A percentile compares a stretch with the other conserved stretches of the same genome.
Evolutionary conservation across 495 filamentous ascomycete species (phyloP).

Genomic region (Evansstolkia leycettana): DNA sequence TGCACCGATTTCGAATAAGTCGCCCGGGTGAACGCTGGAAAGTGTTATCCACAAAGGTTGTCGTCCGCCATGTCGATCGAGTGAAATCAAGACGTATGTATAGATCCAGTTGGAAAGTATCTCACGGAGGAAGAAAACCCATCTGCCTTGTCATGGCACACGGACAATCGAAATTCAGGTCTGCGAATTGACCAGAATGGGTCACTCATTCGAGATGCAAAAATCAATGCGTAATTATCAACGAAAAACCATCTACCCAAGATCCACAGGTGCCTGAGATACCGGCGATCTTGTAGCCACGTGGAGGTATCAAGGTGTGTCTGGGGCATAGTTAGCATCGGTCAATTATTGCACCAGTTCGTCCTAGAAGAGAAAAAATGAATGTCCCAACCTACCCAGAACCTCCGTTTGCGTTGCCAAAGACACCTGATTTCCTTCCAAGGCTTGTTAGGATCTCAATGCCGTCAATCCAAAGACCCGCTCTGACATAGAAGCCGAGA

Average conservation of each 20-base stretch:
- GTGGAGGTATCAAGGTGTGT: constrained; percentile 78
- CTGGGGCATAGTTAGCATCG: constrained; percentile 30
- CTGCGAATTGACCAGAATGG: too few species aligned
- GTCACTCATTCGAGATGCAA: too few species aligned
- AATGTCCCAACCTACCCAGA: constrained; percentile 55
- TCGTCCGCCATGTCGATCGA: too few species aligned
- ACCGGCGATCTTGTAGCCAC: constrained; percentile 81
- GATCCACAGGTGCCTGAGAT: constrained; percentile 68
- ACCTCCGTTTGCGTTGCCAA: constrained; percentile 72
- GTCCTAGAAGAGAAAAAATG: neutral
- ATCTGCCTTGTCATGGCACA: too few species aligned
- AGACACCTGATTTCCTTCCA: constrained; percentile 73
- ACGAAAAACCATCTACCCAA: constrained; percentile 82
- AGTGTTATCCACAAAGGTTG: too few species aligned
- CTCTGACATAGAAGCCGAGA: constrained; percentile 73
- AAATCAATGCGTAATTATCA: constrained; percentile 62
- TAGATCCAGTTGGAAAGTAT: too few species aligned
- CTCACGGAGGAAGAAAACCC: too few species aligned
- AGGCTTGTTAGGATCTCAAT: constrained; percentile 84
- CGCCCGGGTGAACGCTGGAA: too few species aligned
- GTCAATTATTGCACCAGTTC: neutral
- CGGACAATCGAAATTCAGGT: neutral
- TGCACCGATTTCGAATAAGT: too few species aligned
- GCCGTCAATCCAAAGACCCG: constrained; percentile 78
- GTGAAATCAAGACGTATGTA: too few species aligned